Evolutionary conservation across 78 protist species (phyloP).

Genomic region (Polysphondylium violaceum): DNA sequence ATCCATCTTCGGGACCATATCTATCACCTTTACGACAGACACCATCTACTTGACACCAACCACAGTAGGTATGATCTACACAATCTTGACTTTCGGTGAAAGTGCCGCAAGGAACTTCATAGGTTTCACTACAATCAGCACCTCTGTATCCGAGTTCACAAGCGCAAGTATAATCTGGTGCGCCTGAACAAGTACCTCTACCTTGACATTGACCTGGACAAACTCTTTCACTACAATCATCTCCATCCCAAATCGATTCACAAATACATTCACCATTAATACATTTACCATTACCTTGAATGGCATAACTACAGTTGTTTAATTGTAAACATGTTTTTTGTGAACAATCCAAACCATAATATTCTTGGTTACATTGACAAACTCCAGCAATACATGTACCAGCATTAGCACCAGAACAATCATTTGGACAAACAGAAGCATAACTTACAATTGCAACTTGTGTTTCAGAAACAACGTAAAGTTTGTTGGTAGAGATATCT

Average conservation of each 20-base stretch:
- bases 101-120: slow-evolving; percentile 2
- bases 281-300: slow-evolving; percentile 33
- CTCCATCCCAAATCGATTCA: not conserved
- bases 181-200: slow-evolving; percentile 10
- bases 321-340: not conserved
- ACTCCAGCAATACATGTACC: slow-evolving; percentile 34
- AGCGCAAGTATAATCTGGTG: not conserved
- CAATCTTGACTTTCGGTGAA: not conserved
- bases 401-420: slow-evolving; percentile 21
- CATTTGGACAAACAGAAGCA: slow-evolving; percentile 16
- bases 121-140: slow-evolving; percentile 1
- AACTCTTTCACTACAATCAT: not conserved
- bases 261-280: slow-evolving; percentile 35
- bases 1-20: slow-evolving; percentile 67
- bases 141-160: slow-evolving; percentile 7
- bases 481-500: not conserved
- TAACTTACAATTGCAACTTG: not conserved
- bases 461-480: not conserved
- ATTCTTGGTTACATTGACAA: slow-evolving; percentile 8
- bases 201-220: slow-evolving; percentile 20
- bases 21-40: slow-evolving; percentile 39
- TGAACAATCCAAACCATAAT: slow-evolving; percentile 19
- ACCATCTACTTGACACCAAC: slow-evolving; percentile 55
- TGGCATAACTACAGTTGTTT: slow-evolving; percentile 24
- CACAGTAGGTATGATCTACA: slow-evolving; percentile 39